These are phyloP conservation scores for Trichophyton simii DNA, from an alignment of 2,329 filamentous ascomycete species.

Conservation along the genomic window DNA sequence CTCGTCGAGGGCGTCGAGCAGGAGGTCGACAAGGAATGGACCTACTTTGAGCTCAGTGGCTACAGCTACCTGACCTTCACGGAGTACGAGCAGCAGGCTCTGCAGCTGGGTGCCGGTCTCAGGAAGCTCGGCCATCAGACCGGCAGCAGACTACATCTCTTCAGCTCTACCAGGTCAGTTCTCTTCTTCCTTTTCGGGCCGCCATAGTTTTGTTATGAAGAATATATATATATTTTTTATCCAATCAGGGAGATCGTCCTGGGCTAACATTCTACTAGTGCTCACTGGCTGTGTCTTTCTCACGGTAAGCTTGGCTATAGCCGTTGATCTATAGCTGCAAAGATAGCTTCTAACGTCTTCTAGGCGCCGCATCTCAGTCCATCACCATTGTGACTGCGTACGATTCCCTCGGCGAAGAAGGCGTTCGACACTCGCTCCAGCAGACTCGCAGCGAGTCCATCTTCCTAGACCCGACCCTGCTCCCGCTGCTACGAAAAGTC, in stretches of 20 bases:
- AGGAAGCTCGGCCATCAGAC: conserved; percentile 59
- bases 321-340: not conserved
- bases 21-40: conserved; percentile 83
- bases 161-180: conserved; percentile 63
- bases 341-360: conserved; percentile 6
- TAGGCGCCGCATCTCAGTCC: conserved; percentile 63
- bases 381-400: conserved; percentile 65
- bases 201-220: not conserved
- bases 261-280: conserved; percentile 33
- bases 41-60: conserved; percentile 69
- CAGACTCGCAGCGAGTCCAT: conserved; percentile 24
- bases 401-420: conserved; percentile 26
- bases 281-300: conserved; percentile 72
- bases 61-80: conserved; percentile 67
- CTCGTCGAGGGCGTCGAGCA: conserved; percentile 65
- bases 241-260: too few relatives aligned
- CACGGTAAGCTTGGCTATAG: conserved; percentile 41
- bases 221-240: too few relatives aligned
- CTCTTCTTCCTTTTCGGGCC: not conserved
- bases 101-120: conserved; percentile 60
- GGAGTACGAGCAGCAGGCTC: conserved; percentile 60
- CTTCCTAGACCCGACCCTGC: conserved; percentile 24
- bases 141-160: conserved; percentile 62
- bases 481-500: conserved; percentile 41
- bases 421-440: conserved; percentile 22